A percentile compares a stretch with the other conserved stretches of the same genome.
Evolutionary conservation across 441 rosid genomes (phyloP).

Genomic region (Iberis amara): DNA sequence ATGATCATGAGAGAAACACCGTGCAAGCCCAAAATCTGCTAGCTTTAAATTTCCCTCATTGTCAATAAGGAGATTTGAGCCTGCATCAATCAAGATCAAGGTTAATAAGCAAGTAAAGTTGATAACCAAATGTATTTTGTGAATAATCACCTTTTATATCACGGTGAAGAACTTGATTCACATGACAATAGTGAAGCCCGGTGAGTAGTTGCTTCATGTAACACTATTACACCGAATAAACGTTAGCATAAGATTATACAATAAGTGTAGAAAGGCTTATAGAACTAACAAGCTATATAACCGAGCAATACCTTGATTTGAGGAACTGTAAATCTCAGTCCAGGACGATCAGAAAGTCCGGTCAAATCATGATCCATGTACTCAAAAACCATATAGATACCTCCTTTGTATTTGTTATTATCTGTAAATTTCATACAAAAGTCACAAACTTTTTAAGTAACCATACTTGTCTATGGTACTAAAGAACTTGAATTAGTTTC

Average conservation of each 20-base stretch:
- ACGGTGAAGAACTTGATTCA: slow-evolving; percentile 90
- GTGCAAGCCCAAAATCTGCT: slow-evolving; percentile 96
- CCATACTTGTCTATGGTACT: not conserved
- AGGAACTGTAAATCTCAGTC: slow-evolving; percentile 71
- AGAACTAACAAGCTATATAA: not conserved
- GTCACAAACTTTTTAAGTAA: not conserved
- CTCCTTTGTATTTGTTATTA: slow-evolving; percentile 83
- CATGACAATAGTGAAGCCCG: slow-evolving; percentile 91
- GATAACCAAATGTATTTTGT: not conserved
- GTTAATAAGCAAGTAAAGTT: not conserved
- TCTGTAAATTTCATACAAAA: slow-evolving; percentile 33
- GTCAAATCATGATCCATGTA: slow-evolving; percentile 98
- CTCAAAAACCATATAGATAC: slow-evolving; percentile 94
- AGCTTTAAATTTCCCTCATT: slow-evolving; percentile 92
- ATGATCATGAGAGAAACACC: slow-evolving; percentile 69
- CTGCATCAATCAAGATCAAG: slow-evolving; percentile 18
- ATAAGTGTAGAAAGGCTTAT: not conserved
- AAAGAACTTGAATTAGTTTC: not conserved
- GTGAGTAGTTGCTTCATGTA: slow-evolving; percentile 93
- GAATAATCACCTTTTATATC: slow-evolving; percentile 69
- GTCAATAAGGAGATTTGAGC: slow-evolving; percentile 92
- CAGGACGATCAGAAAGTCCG: slow-evolving; percentile 95
- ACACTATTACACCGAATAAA: slow-evolving; percentile 44
- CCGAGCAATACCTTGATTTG: slow-evolving; percentile 40
- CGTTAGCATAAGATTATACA: slow-evolving; percentile 6